These are phyloP conservation scores for Passiflora organensis DNA, from an alignment of 345 rosid species.

Conservation along the genomic window DNA sequence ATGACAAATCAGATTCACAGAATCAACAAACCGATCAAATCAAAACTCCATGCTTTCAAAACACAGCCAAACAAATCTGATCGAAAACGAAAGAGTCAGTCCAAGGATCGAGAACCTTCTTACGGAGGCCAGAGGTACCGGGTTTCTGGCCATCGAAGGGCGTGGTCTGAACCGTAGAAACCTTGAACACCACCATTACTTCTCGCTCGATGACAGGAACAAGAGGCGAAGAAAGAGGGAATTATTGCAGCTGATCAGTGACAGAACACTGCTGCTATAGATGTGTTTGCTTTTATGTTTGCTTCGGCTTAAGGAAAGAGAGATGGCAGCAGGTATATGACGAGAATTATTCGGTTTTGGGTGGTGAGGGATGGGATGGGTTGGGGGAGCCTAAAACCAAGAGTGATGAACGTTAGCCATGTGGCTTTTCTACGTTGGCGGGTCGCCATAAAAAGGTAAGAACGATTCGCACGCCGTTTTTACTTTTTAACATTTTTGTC, in stretches of 20 bases:
- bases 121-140: conserved; percentile 98
- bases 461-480: conserved; percentile 12
- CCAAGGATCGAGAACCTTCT: conserved; percentile 53
- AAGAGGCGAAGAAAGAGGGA: neutral
- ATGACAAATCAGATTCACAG: conserved; percentile 4
- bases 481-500: no score
- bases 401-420: neutral
- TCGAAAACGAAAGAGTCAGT: neutral
- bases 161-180: conserved; percentile 49
- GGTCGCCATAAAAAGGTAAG: neutral
- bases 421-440: neutral
- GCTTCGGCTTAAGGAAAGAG: neutral
- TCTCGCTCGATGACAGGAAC: neutral
- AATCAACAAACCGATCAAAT: no score
- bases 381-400: neutral
- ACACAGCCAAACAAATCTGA: neutral
- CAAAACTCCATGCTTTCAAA: no score
- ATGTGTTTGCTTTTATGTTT: no score
- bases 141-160: conserved; percentile 96
- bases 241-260: neutral
- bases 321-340: neutral
- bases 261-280: neutral
- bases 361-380: neutral
- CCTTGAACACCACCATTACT: conserved; percentile 57
- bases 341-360: neutral